Base-by-base conservation (phyloP, 345 rosid genomes). In the Citrus unshiu region DNA sequence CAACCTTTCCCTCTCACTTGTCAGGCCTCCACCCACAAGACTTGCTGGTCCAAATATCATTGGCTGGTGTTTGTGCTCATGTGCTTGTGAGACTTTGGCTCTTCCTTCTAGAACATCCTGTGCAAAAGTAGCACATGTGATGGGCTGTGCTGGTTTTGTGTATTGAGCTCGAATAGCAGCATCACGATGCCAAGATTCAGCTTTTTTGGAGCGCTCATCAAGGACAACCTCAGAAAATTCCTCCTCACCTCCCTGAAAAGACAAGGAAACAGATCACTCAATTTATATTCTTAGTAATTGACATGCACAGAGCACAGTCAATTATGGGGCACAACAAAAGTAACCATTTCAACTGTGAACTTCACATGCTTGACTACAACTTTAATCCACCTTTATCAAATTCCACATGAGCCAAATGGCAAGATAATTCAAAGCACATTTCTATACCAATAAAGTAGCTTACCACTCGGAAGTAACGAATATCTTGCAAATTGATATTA, bases 51-150 rank as follows among this genome's bases (percentile, higher is more conserved):
- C 98, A 68, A 96, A 96, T 84, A 93, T 90, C 83, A 91, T 78
- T 35, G 99, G 98, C 78, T 91, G 94, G 85, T 96, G 91, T 77
- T 93, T 94, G 83, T 96, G 99, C n/a, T 92, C 99, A 29, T 93
- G 97, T 65, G 87, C 91, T 68, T 94, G 82, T 22, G 95, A 88
- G 75, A 89, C 91, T 1, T 81, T 79, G 62, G 99, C 98, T 79
- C 98, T 92, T 25, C 99, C 99, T 89, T 94, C 99, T 57, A 94
- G 54, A 81, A 94, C 97, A 86, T 94, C 98, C 90, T 90, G 97
- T 71, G 97, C 99, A 84, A 94, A 96, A 78, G 98, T 92, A 70
- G 99, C 98, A 86, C 99, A 96, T 39, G 93, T 92, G 80, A 97
- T 94, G 1, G 98, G 98, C 61, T 76, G 88, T 37, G 97, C 90